Conservation (phyloP, 1,139 yeast species). For the Kodamaea alishanica region DNA sequence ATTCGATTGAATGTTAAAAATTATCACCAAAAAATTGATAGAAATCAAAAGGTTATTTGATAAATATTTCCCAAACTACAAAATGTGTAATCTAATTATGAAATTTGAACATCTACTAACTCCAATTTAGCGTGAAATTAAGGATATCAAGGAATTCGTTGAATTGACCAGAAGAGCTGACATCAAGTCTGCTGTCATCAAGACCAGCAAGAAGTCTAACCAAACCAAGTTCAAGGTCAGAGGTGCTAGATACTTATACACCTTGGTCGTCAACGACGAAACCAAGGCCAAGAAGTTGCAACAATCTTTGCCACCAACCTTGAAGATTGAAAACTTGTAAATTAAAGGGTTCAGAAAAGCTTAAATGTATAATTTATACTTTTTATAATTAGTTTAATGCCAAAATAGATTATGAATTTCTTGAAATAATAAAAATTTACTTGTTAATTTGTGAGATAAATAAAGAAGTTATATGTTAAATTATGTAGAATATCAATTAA, state of each 20-base stretch:
- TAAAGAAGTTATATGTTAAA: slow-evolving; percentile 9
- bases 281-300: slow-evolving; percentile 97
- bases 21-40: no score
- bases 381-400: slow-evolving; percentile 4
- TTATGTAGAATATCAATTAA: slow-evolving; percentile 5
- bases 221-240: slow-evolving; percentile 99
- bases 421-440: slow-evolving; percentile 1
- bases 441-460: slow-evolving; percentile 12
- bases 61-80: neutral
- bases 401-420: slow-evolving; percentile 7
- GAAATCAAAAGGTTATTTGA: neutral
- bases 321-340: slow-evolving; percentile 71
- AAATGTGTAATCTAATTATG: neutral
- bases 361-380: slow-evolving; percentile 2
- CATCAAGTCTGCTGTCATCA: slow-evolving; percentile 88
- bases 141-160: slow-evolving; percentile 96
- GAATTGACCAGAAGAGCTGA: slow-evolving; percentile 98
- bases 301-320: slow-evolving; percentile 96
- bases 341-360: slow-evolving; percentile 5
- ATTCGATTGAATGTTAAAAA: no score
- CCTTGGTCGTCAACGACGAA: slow-evolving; percentile 93
- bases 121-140: slow-evolving; percentile 58
- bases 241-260: slow-evolving; percentile 93
- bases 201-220: slow-evolving; percentile 82
- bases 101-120: slow-evolving; percentile 19